A percentile compares a stretch with the other conserved stretches of the same genome.
These are phyloP conservation scores for Skeletonema menzelii DNA, from an alignment of 108 stramenopile genomes.

Conservation along the genomic window DNA sequence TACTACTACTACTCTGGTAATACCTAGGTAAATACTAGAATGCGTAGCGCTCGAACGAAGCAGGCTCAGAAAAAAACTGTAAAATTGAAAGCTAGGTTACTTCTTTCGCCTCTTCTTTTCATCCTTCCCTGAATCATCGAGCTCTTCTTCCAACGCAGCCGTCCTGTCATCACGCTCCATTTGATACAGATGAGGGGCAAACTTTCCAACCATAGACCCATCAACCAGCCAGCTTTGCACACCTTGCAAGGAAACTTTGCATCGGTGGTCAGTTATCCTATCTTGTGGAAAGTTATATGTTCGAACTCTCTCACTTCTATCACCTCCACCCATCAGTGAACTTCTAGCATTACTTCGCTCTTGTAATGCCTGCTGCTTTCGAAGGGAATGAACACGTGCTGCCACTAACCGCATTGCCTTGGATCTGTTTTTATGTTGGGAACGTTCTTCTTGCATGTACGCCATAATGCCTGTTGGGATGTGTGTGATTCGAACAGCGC, in stretches of 20 bases:
- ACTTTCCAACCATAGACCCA: conserved; percentile 61
- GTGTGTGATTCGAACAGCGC: conserved; percentile 97
- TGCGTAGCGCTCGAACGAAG: too few species aligned
- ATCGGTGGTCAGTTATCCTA: conserved; percentile 96
- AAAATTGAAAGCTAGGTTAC: too few species aligned
- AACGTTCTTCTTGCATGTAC: conserved; percentile 96
- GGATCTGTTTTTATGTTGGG: conserved; percentile 95
- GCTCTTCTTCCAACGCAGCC: conserved; percentile 50
- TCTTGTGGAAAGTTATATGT: conserved; percentile 99
- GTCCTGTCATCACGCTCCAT: conserved; percentile 74
- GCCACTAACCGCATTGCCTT: conserved; percentile 91
- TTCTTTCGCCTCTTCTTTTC: conserved; percentile 4
- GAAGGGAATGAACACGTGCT: conserved; percentile 75
- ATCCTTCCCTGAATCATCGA: conserved; percentile 26
- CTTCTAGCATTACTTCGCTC: conserved; percentile 68
- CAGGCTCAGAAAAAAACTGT: too few species aligned
- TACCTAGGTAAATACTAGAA: too few species aligned
- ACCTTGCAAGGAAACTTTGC: conserved; percentile 73
- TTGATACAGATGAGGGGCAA: conserved; percentile 61
- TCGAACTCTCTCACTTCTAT: conserved; percentile 94
- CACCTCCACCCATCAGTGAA: conserved; percentile 86
- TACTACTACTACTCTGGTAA: too few species aligned
- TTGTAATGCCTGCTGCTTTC: conserved; percentile 52
- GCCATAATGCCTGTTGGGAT: conserved; percentile 96
- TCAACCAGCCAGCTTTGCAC: conserved; percentile 59